Evolutionary conservation across 129 eudicot genomes (phyloP).

Genomic region (Centrapalus pauciflorus): DNA sequence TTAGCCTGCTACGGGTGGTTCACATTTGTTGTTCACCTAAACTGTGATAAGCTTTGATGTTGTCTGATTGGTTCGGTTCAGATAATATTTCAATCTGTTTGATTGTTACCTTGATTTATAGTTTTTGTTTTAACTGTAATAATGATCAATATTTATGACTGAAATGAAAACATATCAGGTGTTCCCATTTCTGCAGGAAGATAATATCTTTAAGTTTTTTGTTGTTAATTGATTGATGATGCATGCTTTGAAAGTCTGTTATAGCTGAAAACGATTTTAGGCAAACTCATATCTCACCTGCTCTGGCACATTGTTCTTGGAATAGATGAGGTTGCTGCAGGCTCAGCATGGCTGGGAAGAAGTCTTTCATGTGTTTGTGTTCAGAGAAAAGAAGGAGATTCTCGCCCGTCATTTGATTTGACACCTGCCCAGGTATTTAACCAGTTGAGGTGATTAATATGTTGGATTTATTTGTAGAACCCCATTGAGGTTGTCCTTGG

Average conservation of each 20-base stretch:
- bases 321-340: conserved; percentile 91
- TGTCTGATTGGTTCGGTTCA: not conserved
- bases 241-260: conserved; percentile 1
- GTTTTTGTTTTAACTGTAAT: not conserved
- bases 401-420: conserved; percentile 92
- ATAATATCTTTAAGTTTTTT: not conserved
- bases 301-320: conserved; percentile 26
- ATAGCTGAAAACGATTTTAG: not conserved
- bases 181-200: conserved; percentile 4
- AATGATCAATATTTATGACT: not conserved
- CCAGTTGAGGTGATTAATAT: not conserved
- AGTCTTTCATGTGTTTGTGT: conserved; percentile 98
- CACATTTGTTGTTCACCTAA: not conserved
- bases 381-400: conserved; percentile 81
- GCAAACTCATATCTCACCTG: not conserved
- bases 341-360: conserved; percentile 99
- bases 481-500: not conserved
- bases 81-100: not conserved
- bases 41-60: not conserved
- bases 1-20: not conserved
- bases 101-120: conserved; percentile 2
- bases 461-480: conserved; percentile 4
- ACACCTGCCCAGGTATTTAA: conserved; percentile 76
- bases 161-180: not conserved
- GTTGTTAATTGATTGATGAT: conserved; percentile 5